Evolutionary conservation across 345 rosid species (phyloP), one percentile per base, ranked within the genome.

Genomic region (Boechera divaricarpa): DNA sequence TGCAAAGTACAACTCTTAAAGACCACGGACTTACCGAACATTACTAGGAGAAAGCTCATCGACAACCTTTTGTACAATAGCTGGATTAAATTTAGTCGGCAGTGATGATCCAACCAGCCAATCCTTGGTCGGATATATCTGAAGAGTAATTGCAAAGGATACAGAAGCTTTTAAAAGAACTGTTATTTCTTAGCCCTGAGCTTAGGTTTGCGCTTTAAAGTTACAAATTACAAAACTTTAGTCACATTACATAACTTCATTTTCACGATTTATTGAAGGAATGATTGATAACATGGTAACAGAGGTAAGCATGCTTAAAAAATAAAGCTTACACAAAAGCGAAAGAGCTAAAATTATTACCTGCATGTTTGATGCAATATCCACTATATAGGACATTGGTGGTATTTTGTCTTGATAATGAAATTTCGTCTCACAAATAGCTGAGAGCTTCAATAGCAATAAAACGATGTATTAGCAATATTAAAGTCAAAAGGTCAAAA

Each of bases 351-450:
- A 66, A 52, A 42, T 0, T 16, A 76, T 77, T 79, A 94, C 98
- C 87, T 81, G 83, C 95, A 92, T 88, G 69, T 87, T 82, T 63
- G 81, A 75, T 31, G 97, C 77, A 63, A 88, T 66, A 71, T 70
- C 65, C 49, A 86, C 90, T 63, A 82, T 87, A 80, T 90, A 89
- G 60, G 78, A 72, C 62, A 85, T 80, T 45, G 98, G 91, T 67
- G 86, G 89, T 66, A 57, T 76, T 82, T 94, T 92, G 85, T 92
- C 97, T 78, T 82, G 95, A 80, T 88, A 87, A 85, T 94, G 98
- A 79, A 94, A 94, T 80, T 69, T 70, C 32, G 90, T 89, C 90
- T 92, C 97, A 11, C 93, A 87, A 71, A 92, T 80, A 70, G 97
- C 88, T 70, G 97, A 79, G 76, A 94, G 93, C 98, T 94, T 84